phyloP scores from a whole-genome alignment of 768 basidiomycete species.

The Pholiota molesta region DNA sequence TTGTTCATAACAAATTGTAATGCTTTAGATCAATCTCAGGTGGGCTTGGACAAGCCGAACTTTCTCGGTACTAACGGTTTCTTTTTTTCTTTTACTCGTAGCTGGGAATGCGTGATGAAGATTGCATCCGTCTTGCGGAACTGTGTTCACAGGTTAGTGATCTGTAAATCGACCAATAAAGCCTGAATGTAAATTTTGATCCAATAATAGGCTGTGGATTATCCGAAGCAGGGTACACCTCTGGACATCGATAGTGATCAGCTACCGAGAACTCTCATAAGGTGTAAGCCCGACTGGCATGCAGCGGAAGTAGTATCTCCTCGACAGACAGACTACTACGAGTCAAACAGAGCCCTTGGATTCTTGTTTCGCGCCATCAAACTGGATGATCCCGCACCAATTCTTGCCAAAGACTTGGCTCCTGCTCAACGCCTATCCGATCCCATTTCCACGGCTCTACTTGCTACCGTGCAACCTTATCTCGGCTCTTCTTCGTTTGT shows the following conservation, averaged over 20 bases:
- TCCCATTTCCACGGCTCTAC: slow-evolving; percentile 40
- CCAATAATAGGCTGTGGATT: slow-evolving; percentile 66
- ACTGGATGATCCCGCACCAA: slow-evolving; percentile 28
- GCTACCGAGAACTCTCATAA: slow-evolving; percentile 60
- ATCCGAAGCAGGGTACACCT: slow-evolving; percentile 74
- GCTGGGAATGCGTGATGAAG: slow-evolving; percentile 62
- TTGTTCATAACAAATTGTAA: not conserved
- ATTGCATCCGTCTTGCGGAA: slow-evolving; percentile 60
- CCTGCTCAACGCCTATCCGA: slow-evolving; percentile 29
- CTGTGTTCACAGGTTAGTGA: slow-evolving; percentile 56
- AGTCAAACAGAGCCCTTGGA: slow-evolving; percentile 72
- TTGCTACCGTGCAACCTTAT: slow-evolving; percentile 31
- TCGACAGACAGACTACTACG: slow-evolving; percentile 67
- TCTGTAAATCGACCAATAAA: not conserved
- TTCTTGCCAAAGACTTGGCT: slow-evolving; percentile 16
- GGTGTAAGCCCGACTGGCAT: slow-evolving; percentile 82
- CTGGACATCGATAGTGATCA: slow-evolving; percentile 49
- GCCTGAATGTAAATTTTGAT: not conserved
- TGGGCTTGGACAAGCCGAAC: slow-evolving; percentile 25
- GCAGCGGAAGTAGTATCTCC: slow-evolving; percentile 57
- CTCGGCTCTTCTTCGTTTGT: slow-evolving; percentile 29
- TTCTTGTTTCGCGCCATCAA: slow-evolving; percentile 66
- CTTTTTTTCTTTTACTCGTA: slow-evolving; percentile 27
- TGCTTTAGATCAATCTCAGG: slow-evolving; percentile 69
- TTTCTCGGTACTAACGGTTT: not conserved